Evolutionary conservation across 331 rosid species (phyloP).

Genomic region (Acacia concinna): DNA sequence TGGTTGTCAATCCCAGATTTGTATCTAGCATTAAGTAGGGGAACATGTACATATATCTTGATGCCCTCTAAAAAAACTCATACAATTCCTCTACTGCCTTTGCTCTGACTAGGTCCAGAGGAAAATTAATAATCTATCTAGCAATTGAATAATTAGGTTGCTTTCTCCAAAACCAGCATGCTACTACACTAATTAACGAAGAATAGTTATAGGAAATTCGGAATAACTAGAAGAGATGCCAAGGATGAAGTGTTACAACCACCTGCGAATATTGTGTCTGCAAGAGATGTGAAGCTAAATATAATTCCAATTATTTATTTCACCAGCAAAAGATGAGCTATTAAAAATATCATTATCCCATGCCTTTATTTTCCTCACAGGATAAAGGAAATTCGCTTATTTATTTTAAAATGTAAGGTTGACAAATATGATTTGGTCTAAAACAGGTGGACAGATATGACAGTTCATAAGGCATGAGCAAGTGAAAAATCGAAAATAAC

Average conservation of each 20-base stretch:
- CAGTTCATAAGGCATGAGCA: not conserved
- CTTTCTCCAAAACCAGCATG: not conserved
- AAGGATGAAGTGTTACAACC: too few species aligned
- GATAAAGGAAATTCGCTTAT: not conserved
- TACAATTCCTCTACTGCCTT: not conserved
- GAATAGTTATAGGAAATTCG: not conserved
- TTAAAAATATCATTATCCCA: too few species aligned
- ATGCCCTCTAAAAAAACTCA: not conserved
- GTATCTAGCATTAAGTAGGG: not conserved
- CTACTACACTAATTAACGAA: not conserved
- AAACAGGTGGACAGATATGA: not conserved
- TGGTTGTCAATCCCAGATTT: not conserved
- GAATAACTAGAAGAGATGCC: not conserved
- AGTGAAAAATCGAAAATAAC: not conserved
- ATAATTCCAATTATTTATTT: too few species aligned
- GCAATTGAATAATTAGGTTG: not conserved
- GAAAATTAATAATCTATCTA: too few species aligned
- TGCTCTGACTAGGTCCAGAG: not conserved
- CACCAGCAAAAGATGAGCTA: too few species aligned
- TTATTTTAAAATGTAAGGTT: not conserved
- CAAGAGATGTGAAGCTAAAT: too few species aligned
- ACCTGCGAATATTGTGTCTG: too few species aligned
- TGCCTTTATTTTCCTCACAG: not conserved
- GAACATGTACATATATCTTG: not conserved
- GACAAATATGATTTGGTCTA: not conserved